Evolutionary conservation across 306 rosid genomes (phyloP), one percentile per base, ranked within the genome.

Genomic region (Trichosanthes cucumerina): DNA sequence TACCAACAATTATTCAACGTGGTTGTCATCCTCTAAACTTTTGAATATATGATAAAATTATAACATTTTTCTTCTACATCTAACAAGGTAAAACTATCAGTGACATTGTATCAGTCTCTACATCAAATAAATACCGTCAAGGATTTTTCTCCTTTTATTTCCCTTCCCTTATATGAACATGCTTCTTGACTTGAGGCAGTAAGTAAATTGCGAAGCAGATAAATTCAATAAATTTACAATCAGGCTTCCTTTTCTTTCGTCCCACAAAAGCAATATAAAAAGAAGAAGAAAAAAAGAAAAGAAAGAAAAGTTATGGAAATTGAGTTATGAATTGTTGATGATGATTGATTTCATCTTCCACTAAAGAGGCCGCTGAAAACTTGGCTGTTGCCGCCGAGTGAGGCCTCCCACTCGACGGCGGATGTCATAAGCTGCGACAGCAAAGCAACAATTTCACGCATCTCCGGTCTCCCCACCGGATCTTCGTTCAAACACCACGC

Each of bases 351-450:
- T n/a, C 88, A 93, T 91, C 97, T 88, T 84, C 93, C 92, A 73
- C 33, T 79, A 38, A 88, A 85, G 19, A 89, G 56, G 24, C 91
- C 91, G 11, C 90, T 88, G 81, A 93, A 89, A 74, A 91, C 91
- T 33, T 88, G 90, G 86, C 91, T 88, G 77, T 83, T 87, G 46
- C 93, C 92, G 15, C 93, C 91, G 0, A 90, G 86, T 62, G 93
- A 86, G 9, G 96, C 96, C 85, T 92, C 97, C 98, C 98, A 89
- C 79, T 89, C 90, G 43, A 74, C 70, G 4, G 94, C 88, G 2
- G 88, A 81, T 36, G 76, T 79, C 77, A 80, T 69, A 44, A 94
- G 77, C 18, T 89, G 87, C 49, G 93, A 86, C 73, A 94, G 58
- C 31, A 63, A 60, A 33, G 65, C 86, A 24, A 89, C 91, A 0